These are phyloP conservation scores for Aureobasidium namibiae DNA, from an alignment of 2,329 filamentous ascomycete species.

Conservation along the genomic window DNA sequence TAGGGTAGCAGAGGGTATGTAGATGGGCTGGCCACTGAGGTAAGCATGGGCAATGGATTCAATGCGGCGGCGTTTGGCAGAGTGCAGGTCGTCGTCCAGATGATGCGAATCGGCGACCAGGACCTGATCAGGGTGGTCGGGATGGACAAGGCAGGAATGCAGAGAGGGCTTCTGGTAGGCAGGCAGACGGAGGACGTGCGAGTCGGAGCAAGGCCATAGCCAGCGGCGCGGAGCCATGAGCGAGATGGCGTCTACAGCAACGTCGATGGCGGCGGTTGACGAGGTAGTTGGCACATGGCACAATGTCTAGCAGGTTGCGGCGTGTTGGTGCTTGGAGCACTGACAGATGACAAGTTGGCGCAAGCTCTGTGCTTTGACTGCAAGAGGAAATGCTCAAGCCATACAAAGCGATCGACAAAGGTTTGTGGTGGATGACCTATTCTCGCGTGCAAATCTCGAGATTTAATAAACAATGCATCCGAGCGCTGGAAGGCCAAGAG, in stretches of 20 bases:
- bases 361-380: neutral
- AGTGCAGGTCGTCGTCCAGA: constrained; percentile 39
- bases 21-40: constrained; percentile 47
- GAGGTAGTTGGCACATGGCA: neutral
- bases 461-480: too few relatives aligned
- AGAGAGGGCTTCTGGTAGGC: constrained; percentile 3
- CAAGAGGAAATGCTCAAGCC: neutral
- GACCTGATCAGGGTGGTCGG: constrained; percentile 30
- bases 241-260: neutral
- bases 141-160: neutral
- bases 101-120: constrained; percentile 53
- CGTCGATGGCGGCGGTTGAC: neutral
- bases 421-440: too few relatives aligned
- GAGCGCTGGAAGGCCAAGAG: too few relatives aligned
- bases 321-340: neutral
- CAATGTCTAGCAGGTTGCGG: neutral
- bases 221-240: constrained; percentile 9
- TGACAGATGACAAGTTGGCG: neutral
- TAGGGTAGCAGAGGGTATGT: constrained; percentile 53
- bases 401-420: too few relatives aligned
- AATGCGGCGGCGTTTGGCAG: constrained; percentile 47
- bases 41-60: constrained; percentile 53
- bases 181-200: constrained; percentile 8
- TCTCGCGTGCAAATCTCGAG: too few relatives aligned
- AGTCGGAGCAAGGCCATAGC: constrained; percentile 15